These are phyloP conservation scores for Poterioochromonas sp. DNA, from an alignment of 352 stramenopile species.

Conservation along the genomic window DNA sequence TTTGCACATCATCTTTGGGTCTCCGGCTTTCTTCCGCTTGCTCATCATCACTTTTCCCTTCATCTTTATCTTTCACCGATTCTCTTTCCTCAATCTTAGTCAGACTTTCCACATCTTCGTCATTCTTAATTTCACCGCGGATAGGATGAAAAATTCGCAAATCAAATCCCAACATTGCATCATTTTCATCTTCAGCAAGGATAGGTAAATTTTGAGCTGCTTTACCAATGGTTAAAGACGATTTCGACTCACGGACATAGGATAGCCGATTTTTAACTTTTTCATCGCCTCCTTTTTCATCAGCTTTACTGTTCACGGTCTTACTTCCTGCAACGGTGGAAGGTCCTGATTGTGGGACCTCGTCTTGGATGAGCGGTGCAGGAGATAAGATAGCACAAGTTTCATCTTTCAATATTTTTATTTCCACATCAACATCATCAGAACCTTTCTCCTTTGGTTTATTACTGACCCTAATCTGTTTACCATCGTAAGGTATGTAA, in stretches of 20 bases:
- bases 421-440: constrained; percentile 38
- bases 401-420: constrained; percentile 38
- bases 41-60: neutral
- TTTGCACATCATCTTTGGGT: neutral
- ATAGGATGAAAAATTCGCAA: neutral
- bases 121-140: neutral
- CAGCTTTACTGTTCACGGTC: constrained; percentile 20
- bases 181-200: neutral
- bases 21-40: neutral
- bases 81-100: neutral
- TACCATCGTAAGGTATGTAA: constrained; percentile 45
- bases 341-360: neutral
- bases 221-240: no score
- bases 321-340: neutral
- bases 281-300: no score
- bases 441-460: neutral
- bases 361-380: constrained; percentile 1
- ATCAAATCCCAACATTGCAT: constrained; percentile 18
- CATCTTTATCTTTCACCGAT: neutral
- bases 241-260: neutral
- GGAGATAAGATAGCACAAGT: constrained; percentile 26
- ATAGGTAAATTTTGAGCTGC: no score
- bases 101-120: neutral
- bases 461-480: constrained; percentile 37
- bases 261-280: neutral